Base-by-base conservation (phyloP, 1,284 basidiomycete species). In the Ceratobasidium sp. region DNA sequence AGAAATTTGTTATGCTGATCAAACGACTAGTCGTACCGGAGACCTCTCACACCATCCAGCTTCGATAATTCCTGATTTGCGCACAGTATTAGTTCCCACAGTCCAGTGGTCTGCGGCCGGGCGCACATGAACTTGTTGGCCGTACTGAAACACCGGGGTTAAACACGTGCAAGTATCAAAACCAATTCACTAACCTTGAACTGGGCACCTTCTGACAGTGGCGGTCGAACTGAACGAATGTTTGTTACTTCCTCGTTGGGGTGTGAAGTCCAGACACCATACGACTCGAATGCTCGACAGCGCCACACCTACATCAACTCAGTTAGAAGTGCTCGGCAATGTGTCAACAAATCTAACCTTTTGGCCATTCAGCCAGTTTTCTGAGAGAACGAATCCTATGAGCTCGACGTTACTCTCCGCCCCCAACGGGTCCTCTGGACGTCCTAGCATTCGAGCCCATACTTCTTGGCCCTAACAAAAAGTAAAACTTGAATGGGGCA, bases 21-120 rank as follows among this genome's bases (percentile, higher is more conserved):
- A 14, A 32, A n/a, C 12, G 18, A 36, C 43, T 10, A 18, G 28
- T 18, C 64, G 45, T 18, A 69, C 64, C 26, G 64, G 64, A 45
- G 64, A 69, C 28, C 52, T 32, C 52, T 69, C 64, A 32, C 64
- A 69, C 64, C 64, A 69, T 6, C 64, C 64, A n/a, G 64, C 64
- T 30, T 69, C 64, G 64, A 69, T 69, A 30, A 41, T n/a, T 10
- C 64, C 64, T 8, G 64, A 55, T 28, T 69, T 69, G 14, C 50
- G 64, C 9, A 57, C 50, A 18, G 53, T 45, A 46, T 32, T 57
- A 5, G 50, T 34, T 14, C 52, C 52, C n/a, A 57, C 41, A 16
- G 41, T 30, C 64, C 64, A 69, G 39, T 57, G 64, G 46, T 69
- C 64, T 36, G 52, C 41, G 36, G 32, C 43, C 18, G 39, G 6